A percentile compares a stretch with the other conserved stretches of the same genome.
Evolutionary conservation across 2,329 filamentous ascomycete genomes (phyloP).

Genomic region (Pseudonectria buxi): DNA sequence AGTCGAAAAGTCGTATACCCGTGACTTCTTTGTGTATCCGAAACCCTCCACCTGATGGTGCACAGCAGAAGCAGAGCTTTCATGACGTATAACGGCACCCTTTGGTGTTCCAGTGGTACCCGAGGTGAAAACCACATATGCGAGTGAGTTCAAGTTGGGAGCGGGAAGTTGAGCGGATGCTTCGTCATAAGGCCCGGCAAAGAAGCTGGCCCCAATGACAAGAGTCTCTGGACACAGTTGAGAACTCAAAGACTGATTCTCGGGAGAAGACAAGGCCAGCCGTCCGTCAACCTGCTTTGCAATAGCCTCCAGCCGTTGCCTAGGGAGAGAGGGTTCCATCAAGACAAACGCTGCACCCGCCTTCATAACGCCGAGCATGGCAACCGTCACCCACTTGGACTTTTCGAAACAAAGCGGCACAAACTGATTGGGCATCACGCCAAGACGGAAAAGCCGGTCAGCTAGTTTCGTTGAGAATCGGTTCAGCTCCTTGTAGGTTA

Average conservation of each 20-base stretch:
- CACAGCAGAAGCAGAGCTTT: background rate
- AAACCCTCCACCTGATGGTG: background rate
- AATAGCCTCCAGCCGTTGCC: conserved; percentile 1
- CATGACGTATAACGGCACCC: conserved; percentile 1
- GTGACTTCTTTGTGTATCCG: background rate
- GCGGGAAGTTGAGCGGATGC: too few species aligned
- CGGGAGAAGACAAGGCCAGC: background rate
- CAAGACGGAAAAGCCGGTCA: background rate
- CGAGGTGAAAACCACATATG: conserved; percentile 1
- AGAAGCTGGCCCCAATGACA: too few species aligned
- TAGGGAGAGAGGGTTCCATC: background rate
- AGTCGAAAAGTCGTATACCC: conserved; percentile 2
- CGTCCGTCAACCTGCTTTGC: background rate
- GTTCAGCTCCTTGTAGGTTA: background rate
- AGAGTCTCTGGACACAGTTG: background rate
- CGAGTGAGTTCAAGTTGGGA: background rate
- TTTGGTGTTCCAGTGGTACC: conserved; percentile 2
- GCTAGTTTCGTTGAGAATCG: background rate
- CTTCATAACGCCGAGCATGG: background rate
- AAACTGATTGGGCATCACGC: background rate
- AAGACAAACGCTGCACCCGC: background rate
- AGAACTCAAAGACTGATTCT: background rate
- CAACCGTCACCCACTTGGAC: background rate
- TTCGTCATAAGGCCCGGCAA: too few species aligned
- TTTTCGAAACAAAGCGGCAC: background rate